Percentiles rank a stretch among this genome's conserved stretches.
Evolutionary conservation across 768 basidiomycete species (phyloP).

Genomic region (Cystofilobasidium ferigula): DNA sequence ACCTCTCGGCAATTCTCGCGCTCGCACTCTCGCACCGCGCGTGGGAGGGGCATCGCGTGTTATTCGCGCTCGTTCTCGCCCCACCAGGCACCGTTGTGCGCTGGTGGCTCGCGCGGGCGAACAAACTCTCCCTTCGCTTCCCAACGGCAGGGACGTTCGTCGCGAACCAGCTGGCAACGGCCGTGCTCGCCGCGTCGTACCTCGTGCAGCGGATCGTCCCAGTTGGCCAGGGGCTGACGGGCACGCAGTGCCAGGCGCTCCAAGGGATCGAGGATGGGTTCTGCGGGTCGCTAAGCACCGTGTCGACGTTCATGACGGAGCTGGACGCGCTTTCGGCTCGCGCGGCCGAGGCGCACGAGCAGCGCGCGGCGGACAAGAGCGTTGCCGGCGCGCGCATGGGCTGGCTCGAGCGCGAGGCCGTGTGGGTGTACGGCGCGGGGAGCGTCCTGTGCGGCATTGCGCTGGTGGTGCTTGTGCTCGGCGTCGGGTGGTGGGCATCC

Average conservation of each 20-base stretch:
- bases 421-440: constrained; percentile 53
- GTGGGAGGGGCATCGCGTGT: constrained; percentile 55
- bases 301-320: constrained; percentile 86
- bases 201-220: constrained; percentile 50
- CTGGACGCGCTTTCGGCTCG: constrained; percentile 47
- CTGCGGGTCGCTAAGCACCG: constrained; percentile 86
- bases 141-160: constrained; percentile 36
- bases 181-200: constrained; percentile 62
- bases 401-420: background rate
- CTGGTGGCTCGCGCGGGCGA: constrained; percentile 64
- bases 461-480: constrained; percentile 60
- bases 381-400: background rate
- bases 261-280: constrained; percentile 83
- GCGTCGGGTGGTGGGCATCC: constrained; percentile 48
- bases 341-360: background rate
- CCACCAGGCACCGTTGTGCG: constrained; percentile 81
- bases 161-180: constrained; percentile 54
- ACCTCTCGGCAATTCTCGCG: constrained; percentile 62
- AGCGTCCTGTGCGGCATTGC: constrained; percentile 64
- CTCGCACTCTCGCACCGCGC: constrained; percentile 63
- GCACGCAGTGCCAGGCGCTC: constrained; percentile 55
- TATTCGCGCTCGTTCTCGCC: constrained; percentile 76
- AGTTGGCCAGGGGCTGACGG: constrained; percentile 21
- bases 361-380: background rate
- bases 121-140: constrained; percentile 48